phyloP scores from a whole-genome alignment of 139 green algal genomes.

The Trebouxia sp. region DNA sequence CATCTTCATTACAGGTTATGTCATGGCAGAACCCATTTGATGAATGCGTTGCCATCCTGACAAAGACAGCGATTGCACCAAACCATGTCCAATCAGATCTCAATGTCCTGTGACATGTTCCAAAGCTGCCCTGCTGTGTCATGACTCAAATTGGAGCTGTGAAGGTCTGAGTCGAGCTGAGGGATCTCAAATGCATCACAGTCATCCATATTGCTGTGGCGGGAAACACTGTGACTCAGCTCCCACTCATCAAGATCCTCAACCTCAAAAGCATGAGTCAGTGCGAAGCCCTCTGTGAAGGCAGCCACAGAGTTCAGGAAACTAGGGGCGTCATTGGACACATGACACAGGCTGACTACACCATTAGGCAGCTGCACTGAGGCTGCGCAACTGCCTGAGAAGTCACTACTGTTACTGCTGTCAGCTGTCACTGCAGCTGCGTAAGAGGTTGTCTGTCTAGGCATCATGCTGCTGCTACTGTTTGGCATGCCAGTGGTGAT shows the following conservation, averaged over 20 bases:
- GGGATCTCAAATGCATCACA: background rate
- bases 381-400: no score
- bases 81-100: no score
- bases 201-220: background rate
- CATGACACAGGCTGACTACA: background rate
- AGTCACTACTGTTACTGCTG: no score
- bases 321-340: background rate
- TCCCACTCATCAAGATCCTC: background rate
- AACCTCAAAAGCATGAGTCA: background rate
- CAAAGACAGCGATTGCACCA: no score
- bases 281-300: constrained; percentile 7
- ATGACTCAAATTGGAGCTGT: background rate
- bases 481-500: background rate
- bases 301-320: constrained; percentile 2
- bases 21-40: no score
- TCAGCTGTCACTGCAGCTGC: background rate
- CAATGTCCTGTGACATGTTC: constrained; percentile 15
- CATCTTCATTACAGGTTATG: no score
- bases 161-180: background rate
- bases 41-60: no score
- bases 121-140: background rate
- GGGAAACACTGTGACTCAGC: background rate
- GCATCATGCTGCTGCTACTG: background rate
- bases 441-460: background rate
- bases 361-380: background rate